Evolutionary conservation across 129 eudicot species (phyloP).

Genomic region (Saussurea involucrata): DNA sequence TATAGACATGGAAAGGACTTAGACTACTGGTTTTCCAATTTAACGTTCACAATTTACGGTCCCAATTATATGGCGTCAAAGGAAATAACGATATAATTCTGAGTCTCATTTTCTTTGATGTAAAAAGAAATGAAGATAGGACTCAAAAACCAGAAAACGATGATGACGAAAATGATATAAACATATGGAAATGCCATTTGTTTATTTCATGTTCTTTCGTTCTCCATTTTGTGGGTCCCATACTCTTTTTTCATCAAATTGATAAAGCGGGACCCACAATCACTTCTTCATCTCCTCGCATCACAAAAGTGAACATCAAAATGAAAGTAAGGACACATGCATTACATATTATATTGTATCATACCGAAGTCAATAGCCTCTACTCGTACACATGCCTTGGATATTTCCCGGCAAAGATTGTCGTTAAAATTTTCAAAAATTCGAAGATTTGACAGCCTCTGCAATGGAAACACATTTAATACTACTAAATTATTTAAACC

Average conservation of each 20-base stretch:
- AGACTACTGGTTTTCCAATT: no score
- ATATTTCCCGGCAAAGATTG: no score
- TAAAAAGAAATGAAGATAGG: background rate
- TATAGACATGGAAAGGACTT: no score
- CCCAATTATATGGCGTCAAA: no score
- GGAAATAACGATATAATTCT: no score
- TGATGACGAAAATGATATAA: background rate
- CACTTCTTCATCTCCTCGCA: background rate
- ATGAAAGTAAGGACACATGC: background rate
- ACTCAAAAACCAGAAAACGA: background rate
- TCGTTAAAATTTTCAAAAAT: no score
- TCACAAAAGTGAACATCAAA: background rate
- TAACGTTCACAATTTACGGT: no score
- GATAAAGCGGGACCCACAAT: background rate
- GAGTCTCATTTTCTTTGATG: background rate
- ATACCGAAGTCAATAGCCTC: constrained; percentile 86
- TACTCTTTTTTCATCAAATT: no score
- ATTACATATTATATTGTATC: constrained; percentile 17
- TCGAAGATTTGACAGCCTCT: no score
- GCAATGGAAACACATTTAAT: no score
- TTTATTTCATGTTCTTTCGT: background rate
- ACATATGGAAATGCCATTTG: background rate
- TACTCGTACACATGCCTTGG: constrained; percentile 76
- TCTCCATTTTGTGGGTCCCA: background rate
- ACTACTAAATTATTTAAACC: background rate